Evolutionary conservation across 768 basidiomycete genomes (phyloP).

Genomic region (Macrolepiota fuliginosa): DNA sequence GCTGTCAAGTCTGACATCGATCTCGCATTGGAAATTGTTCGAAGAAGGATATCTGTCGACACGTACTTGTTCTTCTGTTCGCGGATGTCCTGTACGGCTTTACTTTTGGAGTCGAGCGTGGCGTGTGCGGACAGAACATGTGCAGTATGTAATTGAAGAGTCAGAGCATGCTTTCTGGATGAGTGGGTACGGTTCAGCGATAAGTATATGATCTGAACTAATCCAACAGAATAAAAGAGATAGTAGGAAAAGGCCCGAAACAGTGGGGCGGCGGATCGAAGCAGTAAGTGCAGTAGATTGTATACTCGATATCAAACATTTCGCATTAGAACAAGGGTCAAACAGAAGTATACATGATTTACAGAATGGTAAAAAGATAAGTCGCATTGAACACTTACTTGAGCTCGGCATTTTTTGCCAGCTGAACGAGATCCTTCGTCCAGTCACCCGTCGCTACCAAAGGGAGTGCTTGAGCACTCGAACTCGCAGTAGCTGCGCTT

Average conservation of each 20-base stretch:
- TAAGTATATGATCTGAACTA: background rate
- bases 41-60: background rate
- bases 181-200: constrained; percentile 3
- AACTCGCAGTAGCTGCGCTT: constrained; percentile 19
- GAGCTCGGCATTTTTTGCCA: constrained; percentile 85
- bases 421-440: constrained; percentile 82
- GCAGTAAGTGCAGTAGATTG: background rate
- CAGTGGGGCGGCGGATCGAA: background rate
- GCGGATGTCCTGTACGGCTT: constrained; percentile 74
- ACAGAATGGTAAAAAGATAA: background rate
- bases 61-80: constrained; percentile 84
- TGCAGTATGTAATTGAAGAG: constrained; percentile 82
- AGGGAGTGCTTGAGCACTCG: constrained; percentile 28
- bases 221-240: background rate
- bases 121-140: constrained; percentile 85
- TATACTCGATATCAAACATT: background rate
- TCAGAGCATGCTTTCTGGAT: constrained; percentile 76
- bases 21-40: background rate
- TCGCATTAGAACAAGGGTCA: background rate
- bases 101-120: constrained; percentile 73
- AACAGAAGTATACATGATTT: background rate
- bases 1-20: constrained; percentile 59
- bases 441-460: constrained; percentile 81
- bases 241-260: background rate
- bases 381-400: constrained; percentile 54